A percentile compares a stretch with the other conserved stretches of the same genome.
phyloP scores from a whole-genome alignment of 371 early-diverging fungal species.

The Mucor mucedo region DNA sequence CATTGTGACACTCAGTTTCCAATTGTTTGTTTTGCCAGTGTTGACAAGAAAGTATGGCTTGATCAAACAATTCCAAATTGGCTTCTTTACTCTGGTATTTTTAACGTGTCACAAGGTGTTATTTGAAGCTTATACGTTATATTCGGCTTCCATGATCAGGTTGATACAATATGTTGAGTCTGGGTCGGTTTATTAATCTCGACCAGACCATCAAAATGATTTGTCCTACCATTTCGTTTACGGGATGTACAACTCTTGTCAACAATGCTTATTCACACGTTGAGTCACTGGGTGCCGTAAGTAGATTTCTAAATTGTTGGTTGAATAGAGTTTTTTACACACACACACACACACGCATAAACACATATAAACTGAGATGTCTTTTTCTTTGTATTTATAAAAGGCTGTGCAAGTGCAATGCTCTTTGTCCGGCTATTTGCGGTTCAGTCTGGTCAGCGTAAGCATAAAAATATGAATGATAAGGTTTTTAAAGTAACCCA shows the following conservation, averaged over 20 bases:
- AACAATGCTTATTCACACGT: slow-evolving; percentile 41
- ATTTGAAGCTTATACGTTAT: slow-evolving; percentile 40
- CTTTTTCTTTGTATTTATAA: too few relatives aligned
- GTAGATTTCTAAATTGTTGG: slow-evolving; percentile 53
- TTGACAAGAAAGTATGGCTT: slow-evolving; percentile 55
- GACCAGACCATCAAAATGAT: slow-evolving; percentile 39
- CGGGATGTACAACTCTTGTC: slow-evolving; percentile 39
- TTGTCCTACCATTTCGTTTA: slow-evolving; percentile 43
- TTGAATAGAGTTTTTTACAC: background rate
- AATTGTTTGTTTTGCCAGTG: slow-evolving; percentile 64
- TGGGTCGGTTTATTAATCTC: slow-evolving; percentile 46
- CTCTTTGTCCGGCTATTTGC: slow-evolving; percentile 52
- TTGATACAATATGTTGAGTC: slow-evolving; percentile 47
- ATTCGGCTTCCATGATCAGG: slow-evolving; percentile 35
- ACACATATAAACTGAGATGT: too few relatives aligned
- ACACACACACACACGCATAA: too few relatives aligned
- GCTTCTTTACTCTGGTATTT: slow-evolving; percentile 44
- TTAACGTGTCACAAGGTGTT: slow-evolving; percentile 48
- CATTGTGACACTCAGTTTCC: slow-evolving; percentile 55
- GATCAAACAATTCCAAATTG: slow-evolving; percentile 53
- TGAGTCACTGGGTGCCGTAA: slow-evolving; percentile 43
- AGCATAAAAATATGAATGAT: slow-evolving; percentile 12
- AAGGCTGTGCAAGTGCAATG: slow-evolving; percentile 51
- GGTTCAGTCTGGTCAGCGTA: slow-evolving; percentile 49
- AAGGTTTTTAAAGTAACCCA: background rate